Conservation (phyloP, 345 rosid genomes). For the Turritis glabra region DNA sequence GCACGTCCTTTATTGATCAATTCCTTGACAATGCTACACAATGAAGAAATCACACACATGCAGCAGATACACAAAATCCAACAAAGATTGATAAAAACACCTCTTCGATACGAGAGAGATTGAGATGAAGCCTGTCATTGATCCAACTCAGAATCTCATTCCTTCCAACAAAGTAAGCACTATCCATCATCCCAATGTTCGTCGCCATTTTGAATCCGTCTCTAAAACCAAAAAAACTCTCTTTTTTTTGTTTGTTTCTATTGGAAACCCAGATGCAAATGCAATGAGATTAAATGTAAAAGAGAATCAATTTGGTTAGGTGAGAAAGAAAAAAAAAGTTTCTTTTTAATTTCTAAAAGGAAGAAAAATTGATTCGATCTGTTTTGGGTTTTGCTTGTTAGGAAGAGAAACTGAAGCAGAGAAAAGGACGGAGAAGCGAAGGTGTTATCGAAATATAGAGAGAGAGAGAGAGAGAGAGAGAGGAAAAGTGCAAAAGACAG, state of each 20-base stretch:
- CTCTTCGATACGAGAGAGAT: conserved; percentile 93
- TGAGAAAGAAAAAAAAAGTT: not conserved
- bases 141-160: conserved; percentile 94
- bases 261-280: conserved; percentile 35
- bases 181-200: conserved; percentile 95
- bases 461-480: not conserved
- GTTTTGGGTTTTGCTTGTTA: conserved; percentile 40
- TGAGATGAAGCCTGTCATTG: conserved; percentile 85
- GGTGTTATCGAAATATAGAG: too few species aligned
- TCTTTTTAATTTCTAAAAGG: not conserved
- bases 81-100: not conserved
- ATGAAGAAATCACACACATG: conserved; percentile 8
- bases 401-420: conserved; percentile 38
- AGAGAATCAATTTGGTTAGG: conserved; percentile 28
- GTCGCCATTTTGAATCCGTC: conserved; percentile 57
- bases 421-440: conserved; percentile 41
- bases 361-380: conserved; percentile 32
- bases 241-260: not conserved
- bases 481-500: not conserved
- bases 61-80: conserved; percentile 20
- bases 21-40: not conserved
- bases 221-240: not conserved
- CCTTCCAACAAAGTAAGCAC: conserved; percentile 97
- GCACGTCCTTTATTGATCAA: not conserved
- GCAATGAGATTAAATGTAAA: conserved; percentile 4